Base-by-base conservation (phyloP, 1,284 basidiomycete species). In the Pascua guehoae region DNA sequence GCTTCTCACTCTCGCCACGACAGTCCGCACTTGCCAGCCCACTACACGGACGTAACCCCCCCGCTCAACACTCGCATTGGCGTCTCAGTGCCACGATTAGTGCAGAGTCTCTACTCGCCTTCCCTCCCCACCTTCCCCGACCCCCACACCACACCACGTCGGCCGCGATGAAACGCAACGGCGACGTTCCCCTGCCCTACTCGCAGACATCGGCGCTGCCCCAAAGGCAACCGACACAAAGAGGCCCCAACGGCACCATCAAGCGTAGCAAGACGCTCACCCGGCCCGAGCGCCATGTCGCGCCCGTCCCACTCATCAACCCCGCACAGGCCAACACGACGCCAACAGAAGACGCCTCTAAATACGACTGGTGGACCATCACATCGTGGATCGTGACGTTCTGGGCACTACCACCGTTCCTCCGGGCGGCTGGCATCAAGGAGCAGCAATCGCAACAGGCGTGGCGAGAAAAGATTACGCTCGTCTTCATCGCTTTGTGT, bases 401-500 rank as follows among this genome's bases (percentile, higher is more conserved):
- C 73, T 97, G 91, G 91, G 93, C 92, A 5, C 94, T 94, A 14
- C 82, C 85, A 48, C 61, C 86, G 63, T 72, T 94, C 14, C 83
- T 98, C 54, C 78, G 82, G 18, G 84, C 86, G 12, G 61, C 88
- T 56, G 91, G 92, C 49, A 82, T 98, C 74, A 87, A 84, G 69
- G 90, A 93, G 73, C 83, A 83, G 71, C 80, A 84, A 52, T 81
- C 85, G 58, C 82, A 86, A 63, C 91, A 97, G 78, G 96, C 96
- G 1, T 99, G 96, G 96, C 84, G 96, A 66, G 96, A 99, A 78
- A 99, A 98, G 81, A 86, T 97, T 59, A 86, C 93, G 8, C 83
- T 99, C 9, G 97, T 93, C 74, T 85, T 88, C 75, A 87, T 96
- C 69, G 89, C 92, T 53, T 67, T 85, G 57, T 39, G 91, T 24